These are phyloP conservation scores for Oldenlandia corymbosa DNA, from an alignment of 257 asterid genomes.

Conservation along the genomic window DNA sequence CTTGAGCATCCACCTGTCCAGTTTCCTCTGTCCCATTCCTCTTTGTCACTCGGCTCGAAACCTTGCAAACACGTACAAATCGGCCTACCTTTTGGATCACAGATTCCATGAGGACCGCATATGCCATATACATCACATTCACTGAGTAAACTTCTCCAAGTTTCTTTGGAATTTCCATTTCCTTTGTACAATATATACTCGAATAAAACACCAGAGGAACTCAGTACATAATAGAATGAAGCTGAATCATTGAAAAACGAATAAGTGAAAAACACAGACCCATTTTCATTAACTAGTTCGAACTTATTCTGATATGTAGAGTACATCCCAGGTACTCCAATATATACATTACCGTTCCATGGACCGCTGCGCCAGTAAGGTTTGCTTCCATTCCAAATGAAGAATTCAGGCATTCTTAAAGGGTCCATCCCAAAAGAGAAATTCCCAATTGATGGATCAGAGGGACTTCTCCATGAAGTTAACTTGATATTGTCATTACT, in stretches of 20 bases:
- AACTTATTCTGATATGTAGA: slow-evolving; percentile 6
- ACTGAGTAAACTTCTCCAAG: slow-evolving; percentile 10
- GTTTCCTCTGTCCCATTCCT: slow-evolving; percentile 43
- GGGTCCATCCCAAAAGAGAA: slow-evolving; percentile 27
- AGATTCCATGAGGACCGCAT: slow-evolving; percentile 48
- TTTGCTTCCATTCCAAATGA: slow-evolving; percentile 25
- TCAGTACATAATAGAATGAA: slow-evolving; percentile 9
- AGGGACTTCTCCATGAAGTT: slow-evolving; percentile 32
- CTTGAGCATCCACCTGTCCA: slow-evolving; percentile 51
- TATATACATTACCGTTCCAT: slow-evolving; percentile 4
- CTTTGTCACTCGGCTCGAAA: slow-evolving; percentile 25
- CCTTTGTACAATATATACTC: background rate
- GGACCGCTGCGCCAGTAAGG: slow-evolving; percentile 41
- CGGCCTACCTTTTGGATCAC: slow-evolving; percentile 30
- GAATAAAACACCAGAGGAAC: slow-evolving; percentile 14
- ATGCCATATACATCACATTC: slow-evolving; percentile 20
- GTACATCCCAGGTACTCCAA: slow-evolving; percentile 12
- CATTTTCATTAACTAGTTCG: background rate
- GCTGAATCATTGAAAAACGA: slow-evolving; percentile 1
- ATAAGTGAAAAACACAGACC: slow-evolving; percentile 8
- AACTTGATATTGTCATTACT: slow-evolving; percentile 19
- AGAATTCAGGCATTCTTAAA: slow-evolving; percentile 30
- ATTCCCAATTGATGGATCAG: slow-evolving; percentile 39
- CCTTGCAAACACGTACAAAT: slow-evolving; percentile 51
- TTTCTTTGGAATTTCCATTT: slow-evolving; percentile 3